Evolutionary conservation across 2,329 filamentous ascomycete genomes (phyloP), one percentile per base, ranked within the genome.

Genomic region (Aplosporella prunicola): DNA sequence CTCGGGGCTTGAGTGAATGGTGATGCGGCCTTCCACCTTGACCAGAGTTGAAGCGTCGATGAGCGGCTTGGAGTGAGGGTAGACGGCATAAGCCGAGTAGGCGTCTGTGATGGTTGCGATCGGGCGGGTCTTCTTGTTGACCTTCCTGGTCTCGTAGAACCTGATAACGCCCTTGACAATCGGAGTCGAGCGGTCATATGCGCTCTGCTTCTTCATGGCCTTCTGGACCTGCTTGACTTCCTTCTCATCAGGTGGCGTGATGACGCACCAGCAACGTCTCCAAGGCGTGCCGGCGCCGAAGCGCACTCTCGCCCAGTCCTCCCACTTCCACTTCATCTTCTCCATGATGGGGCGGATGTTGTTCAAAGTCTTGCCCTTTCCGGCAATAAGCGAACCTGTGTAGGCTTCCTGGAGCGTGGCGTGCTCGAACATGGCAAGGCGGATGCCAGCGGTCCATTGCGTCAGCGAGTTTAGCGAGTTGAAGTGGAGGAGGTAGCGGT

Each of bases 201-300:
- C 75, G 5, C 82, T 88, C 45, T 79, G 78, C 63, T 93, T 94
- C 58, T 80, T 82, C 53, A 82, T 57, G 18, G 80, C 74, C 59
- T 94, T 96, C 55, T 89, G 82, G 37, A 80, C 67, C 57, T 86
- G 94, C 47, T 80, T 76, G 47, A 78, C 79, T 50, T 93, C 86
- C 64, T 96, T 98, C 64, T 96, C 88, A 52, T 93, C 84, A 0
- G 91, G 89, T 2, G 89, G 91, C 5, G 78, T 76, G 41, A 96
- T 83, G 37, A 96, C 88, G 59, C 88, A 95, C 88, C 89, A 98
- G 61, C 88, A 98, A 25, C 89, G 80, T 54, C 83, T 78, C 91
- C 91, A 98, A 0, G 89, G 88, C 8, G 91, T 93, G 31, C 91
- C 91, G 20, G 91, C 88, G 26, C 91, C 91, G 51, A 98, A 98